Evolutionary conservation across 169 alveolate genomes (phyloP).

Genomic region (Besnoitia besnoiti): DNA sequence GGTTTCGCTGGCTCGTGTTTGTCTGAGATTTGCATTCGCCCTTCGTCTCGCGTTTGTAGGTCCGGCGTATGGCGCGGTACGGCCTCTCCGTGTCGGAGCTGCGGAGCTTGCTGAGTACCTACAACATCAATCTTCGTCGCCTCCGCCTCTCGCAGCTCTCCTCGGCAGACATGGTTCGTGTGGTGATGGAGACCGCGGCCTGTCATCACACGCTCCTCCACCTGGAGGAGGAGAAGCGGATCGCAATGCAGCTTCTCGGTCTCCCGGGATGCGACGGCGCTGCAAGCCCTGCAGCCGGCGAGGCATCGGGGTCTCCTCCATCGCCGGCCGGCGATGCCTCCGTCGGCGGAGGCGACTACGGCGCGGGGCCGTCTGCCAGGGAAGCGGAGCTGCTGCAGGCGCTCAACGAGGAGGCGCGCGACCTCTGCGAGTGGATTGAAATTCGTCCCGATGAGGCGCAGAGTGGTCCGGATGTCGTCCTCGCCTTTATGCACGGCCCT

Average conservation of each 20-base stretch:
- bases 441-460: neutral
- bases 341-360: neutral
- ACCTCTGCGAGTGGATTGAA: slow-evolving; percentile 52
- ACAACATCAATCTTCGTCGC: slow-evolving; percentile 53
- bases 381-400: slow-evolving; percentile 38
- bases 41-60: no score
- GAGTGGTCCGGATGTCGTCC: slow-evolving; percentile 62
- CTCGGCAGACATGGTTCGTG: slow-evolving; percentile 63
- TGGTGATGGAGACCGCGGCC: slow-evolving; percentile 65
- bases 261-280: neutral
- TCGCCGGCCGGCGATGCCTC: neutral
- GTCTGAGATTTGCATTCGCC: no score
- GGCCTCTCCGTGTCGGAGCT: slow-evolving; percentile 57
- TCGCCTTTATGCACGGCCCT: slow-evolving; percentile 58
- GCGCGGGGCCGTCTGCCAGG: neutral
- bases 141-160: slow-evolving; percentile 57
- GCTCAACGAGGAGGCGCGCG: slow-evolving; percentile 51
- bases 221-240: slow-evolving; percentile 61
- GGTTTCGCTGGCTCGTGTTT: no score
- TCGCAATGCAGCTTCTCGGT: slow-evolving; percentile 48
- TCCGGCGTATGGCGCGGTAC: slow-evolving; percentile 62
- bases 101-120: slow-evolving; percentile 38
- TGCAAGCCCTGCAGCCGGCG: neutral
- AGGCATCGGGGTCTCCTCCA: neutral
- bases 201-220: slow-evolving; percentile 56